Base-by-base conservation (phyloP, 2,329 filamentous ascomycete genomes). In the Zelopaecilomyces penicillatus region DNA sequence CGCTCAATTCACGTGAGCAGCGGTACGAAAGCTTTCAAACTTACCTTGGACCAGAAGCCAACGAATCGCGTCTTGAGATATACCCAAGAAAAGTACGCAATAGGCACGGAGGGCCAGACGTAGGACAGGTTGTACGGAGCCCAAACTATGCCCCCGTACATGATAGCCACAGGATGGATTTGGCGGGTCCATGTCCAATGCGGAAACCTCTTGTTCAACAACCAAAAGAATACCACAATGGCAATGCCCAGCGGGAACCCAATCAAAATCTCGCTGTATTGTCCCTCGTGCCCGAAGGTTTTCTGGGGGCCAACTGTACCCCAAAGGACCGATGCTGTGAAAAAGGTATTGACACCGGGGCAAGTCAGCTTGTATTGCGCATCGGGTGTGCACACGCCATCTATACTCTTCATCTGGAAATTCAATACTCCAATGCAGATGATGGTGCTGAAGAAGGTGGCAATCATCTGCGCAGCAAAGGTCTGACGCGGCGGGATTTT, bases 401-500 rank as follows among this genome's bases (percentile, higher is more conserved):
- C 54, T 39, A 78, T 76, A 48, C 67, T 57, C 36, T 64, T 66
- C 60, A 76, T 67, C 55, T 75, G 71, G 55, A 70, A 72, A 49
- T 70, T 69, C 41, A 71, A 57, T 1, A 76, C 68, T 10, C 67
- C 71, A 4, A 70, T 68, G 49, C 69, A 73, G 36, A 76, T 67
- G 38, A 77, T 63, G 1, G 70, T 75, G 39, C 71, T 73, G 19
- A 76, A 60, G 19, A 80, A 63, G 3, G 75, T 81, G 31, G 76
- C 75, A 7, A 74, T 63, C 55, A 81, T 75, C 58, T 82, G 78
- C 1, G 76, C 76, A 26, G 66, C 61, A 52, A 82, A 82, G 4
- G 77, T 75, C 30, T 78, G 70, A 8, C 74, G 70, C 0, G 78
- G 78, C 5, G 78, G 76, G 12, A 82, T 78, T 63, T 80, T 80